Conservation (phyloP, 2,329 filamentous ascomycete species). For the Monosporascus sp. region DNA sequence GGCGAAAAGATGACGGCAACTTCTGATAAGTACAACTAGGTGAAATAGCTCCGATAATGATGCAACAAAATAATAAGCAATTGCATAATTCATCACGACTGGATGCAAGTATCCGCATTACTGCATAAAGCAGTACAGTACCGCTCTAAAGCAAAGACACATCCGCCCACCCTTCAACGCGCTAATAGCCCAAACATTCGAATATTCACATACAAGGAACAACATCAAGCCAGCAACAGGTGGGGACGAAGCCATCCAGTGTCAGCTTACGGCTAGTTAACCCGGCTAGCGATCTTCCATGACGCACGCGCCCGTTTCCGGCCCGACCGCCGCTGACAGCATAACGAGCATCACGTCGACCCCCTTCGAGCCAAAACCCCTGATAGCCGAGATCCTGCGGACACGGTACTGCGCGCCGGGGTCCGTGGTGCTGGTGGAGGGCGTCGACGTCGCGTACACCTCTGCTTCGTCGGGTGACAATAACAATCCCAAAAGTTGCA, state of each 20-base stretch:
- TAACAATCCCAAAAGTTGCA: background rate
- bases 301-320: background rate
- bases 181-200: too few relatives aligned
- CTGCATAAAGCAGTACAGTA: too few relatives aligned
- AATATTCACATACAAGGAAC: background rate
- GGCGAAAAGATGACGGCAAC: too few relatives aligned
- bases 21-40: too few relatives aligned
- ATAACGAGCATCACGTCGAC: background rate
- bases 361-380: slow-evolving; percentile 27
- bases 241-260: background rate
- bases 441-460: slow-evolving; percentile 33
- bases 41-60: too few relatives aligned
- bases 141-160: too few relatives aligned
- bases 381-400: slow-evolving; percentile 44
- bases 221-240: background rate
- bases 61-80: too few relatives aligned
- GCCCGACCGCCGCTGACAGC: background rate
- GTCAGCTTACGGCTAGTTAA: background rate
- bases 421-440: slow-evolving; percentile 47
- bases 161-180: too few relatives aligned
- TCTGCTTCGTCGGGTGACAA: slow-evolving; percentile 20
- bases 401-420: slow-evolving; percentile 43
- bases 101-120: too few relatives aligned
- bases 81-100: too few relatives aligned
- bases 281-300: background rate